phyloP scores from a whole-genome alignment of 1,284 basidiomycete genomes.

The Boletus mariae region DNA sequence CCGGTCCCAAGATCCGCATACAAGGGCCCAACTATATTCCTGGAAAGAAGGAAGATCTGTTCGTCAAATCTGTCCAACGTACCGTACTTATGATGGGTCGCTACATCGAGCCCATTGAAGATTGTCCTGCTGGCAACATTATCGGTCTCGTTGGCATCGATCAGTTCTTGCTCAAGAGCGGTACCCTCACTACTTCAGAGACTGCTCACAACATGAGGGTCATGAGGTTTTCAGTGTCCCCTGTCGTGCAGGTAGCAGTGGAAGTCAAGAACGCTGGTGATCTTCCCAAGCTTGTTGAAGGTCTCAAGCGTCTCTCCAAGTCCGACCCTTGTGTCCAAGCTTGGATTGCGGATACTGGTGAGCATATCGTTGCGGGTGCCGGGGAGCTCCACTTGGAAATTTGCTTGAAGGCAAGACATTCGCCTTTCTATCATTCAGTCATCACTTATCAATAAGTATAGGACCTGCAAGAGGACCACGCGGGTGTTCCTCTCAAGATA shows the following conservation, averaged over 20 bases:
- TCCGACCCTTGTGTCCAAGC: conserved; percentile 99
- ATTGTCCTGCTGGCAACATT: conserved; percentile 99
- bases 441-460: conserved; percentile 26
- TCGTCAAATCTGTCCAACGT: conserved; percentile 98
- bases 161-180: conserved; percentile 99
- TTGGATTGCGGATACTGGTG: conserved; percentile 90
- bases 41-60: conserved; percentile 98
- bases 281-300: conserved; percentile 99
- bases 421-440: background rate
- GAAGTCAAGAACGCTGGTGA: conserved; percentile 99
- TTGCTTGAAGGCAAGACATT: conserved; percentile 81
- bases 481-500: conserved; percentile 98
- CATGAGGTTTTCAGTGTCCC: conserved; percentile 99
- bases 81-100: conserved; percentile 99
- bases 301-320: conserved; percentile 99
- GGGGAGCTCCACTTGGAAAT: conserved; percentile 99
- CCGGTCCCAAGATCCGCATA: conserved; percentile 99
- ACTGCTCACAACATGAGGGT: conserved; percentile 99
- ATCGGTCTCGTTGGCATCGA: conserved; percentile 99
- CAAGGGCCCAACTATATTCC: conserved; percentile 99
- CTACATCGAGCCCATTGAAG: conserved; percentile 98
- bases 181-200: conserved; percentile 96
- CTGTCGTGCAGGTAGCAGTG: conserved; percentile 98
- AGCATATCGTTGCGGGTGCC: conserved; percentile 99
- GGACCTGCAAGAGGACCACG: conserved; percentile 99